phyloP scores from a whole-genome alignment of 176 grass and related monocot genomes.

The Aegilops bicornis region DNA sequence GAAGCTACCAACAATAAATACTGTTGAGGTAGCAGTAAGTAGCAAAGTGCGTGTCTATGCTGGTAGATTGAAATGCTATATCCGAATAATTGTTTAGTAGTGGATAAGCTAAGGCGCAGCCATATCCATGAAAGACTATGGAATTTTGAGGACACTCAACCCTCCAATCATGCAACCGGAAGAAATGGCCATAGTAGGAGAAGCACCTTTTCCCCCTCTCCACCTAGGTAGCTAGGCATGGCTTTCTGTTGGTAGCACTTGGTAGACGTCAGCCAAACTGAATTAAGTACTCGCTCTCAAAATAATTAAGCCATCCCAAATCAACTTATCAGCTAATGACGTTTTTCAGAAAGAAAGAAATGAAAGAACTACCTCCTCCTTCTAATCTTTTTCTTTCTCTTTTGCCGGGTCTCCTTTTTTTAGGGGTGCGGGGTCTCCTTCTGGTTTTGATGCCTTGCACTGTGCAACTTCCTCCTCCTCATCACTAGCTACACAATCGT shows the following conservation, averaged over 20 bases:
- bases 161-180: neutral
- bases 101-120: neutral
- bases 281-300: neutral
- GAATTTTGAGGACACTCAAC: constrained; percentile 1
- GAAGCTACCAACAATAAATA: neutral
- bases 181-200: neutral
- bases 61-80: neutral
- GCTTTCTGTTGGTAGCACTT: neutral
- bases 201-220: neutral
- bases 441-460: neutral
- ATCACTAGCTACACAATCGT: too few relatives aligned
- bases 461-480: neutral
- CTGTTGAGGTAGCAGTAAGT: neutral
- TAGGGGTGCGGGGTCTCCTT: neutral
- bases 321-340: neutral
- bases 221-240: neutral
- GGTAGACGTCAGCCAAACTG: neutral
- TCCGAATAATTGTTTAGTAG: neutral
- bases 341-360: neutral
- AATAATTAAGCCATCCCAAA: neutral
- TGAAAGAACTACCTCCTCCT: neutral
- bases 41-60: neutral
- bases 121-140: neutral
- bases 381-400: too few relatives aligned
- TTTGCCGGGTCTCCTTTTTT: too few relatives aligned